Conservation (phyloP, 257 asterid species). For the Prunella vulgaris region DNA sequence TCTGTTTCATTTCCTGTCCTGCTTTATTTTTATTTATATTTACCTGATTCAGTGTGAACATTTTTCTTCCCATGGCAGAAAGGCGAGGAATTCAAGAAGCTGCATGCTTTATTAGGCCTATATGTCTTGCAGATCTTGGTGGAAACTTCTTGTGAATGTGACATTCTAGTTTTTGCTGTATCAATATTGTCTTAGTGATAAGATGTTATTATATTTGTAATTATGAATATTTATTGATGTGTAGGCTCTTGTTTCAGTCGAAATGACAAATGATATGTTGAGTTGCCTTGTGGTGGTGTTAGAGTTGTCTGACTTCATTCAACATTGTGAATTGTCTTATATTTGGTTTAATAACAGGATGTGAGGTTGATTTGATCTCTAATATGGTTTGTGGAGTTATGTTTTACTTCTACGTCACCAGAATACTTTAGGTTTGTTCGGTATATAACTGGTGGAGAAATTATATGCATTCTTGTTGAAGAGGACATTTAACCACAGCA, state of each 20-base stretch:
- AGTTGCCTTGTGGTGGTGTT: conserved; percentile 45
- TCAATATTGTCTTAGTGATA: conserved; percentile 16
- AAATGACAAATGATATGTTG: conserved; percentile 34
- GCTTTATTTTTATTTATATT: conserved; percentile 14
- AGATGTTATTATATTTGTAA: conserved; percentile 14
- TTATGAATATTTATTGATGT: conserved; percentile 26
- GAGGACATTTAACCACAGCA: not conserved
- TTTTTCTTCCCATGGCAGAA: conserved; percentile 41
- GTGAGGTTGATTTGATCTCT: conserved; percentile 42
- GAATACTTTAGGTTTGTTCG: conserved; percentile 9
- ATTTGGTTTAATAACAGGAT: conserved; percentile 60
- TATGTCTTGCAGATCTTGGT: conserved; percentile 84
- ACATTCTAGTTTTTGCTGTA: conserved; percentile 30
- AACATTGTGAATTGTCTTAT: conserved; percentile 61
- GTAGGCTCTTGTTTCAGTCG: conserved; percentile 77
- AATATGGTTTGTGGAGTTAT: conserved; percentile 52
- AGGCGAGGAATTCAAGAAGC: conserved; percentile 45
- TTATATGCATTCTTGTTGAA: conserved; percentile 9
- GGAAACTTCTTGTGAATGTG: conserved; percentile 33
- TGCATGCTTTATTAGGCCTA: conserved; percentile 70
- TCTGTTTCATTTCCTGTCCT: conserved; percentile 30
- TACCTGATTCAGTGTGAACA: conserved; percentile 10
- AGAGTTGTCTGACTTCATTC: conserved; percentile 56
- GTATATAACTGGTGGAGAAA: not conserved
- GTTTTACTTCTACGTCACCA: conserved; percentile 14